phyloP scores from a whole-genome alignment of 768 basidiomycete genomes.

The Mycena rebaudengoi region DNA sequence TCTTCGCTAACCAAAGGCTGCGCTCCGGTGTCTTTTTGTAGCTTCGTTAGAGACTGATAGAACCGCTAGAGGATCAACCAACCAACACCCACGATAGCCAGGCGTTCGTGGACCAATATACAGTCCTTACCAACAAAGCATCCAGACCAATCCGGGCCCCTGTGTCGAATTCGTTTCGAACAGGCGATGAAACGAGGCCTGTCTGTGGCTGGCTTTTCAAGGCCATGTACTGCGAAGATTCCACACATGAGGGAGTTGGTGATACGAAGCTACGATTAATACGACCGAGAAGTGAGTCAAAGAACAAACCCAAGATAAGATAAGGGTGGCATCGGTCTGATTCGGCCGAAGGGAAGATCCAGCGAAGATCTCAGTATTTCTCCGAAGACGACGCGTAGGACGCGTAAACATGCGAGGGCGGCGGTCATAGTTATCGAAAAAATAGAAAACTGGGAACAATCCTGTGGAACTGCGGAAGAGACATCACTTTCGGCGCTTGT shows the following conservation, averaged over 20 bases:
- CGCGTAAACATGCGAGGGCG: too few species aligned
- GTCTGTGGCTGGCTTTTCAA: conserved; percentile 73
- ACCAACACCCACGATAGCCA: conserved; percentile 99
- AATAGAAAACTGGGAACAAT: too few species aligned
- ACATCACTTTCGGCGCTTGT: too few species aligned
- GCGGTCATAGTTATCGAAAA: too few species aligned
- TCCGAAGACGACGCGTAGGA: too few species aligned
- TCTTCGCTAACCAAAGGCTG: conserved; percentile 93
- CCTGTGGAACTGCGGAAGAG: too few species aligned
- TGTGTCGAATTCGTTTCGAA: conserved; percentile 90
- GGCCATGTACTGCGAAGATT: conserved; percentile 86
- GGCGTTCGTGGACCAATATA: conserved; percentile 92
- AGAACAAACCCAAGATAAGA: conserved; percentile 13
- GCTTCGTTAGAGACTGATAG: background rate
- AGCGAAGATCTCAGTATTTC: too few species aligned
- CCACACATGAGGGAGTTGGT: conserved; percentile 80
- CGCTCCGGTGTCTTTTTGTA: conserved; percentile 85
- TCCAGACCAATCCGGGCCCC: conserved; percentile 99
- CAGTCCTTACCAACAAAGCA: conserved; percentile 86
- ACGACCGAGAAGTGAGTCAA: conserved; percentile 15
- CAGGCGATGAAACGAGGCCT: conserved; percentile 82
- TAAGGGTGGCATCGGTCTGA: background rate
- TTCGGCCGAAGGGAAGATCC: background rate
- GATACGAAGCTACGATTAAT: background rate
- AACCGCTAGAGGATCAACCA: conserved; percentile 38